A percentile compares a stretch with the other conserved stretches of the same genome.
Evolutionary conservation across 371 early-diverging fungal genomes (phyloP).

Genomic region (Syncephalastrum monosporum): DNA sequence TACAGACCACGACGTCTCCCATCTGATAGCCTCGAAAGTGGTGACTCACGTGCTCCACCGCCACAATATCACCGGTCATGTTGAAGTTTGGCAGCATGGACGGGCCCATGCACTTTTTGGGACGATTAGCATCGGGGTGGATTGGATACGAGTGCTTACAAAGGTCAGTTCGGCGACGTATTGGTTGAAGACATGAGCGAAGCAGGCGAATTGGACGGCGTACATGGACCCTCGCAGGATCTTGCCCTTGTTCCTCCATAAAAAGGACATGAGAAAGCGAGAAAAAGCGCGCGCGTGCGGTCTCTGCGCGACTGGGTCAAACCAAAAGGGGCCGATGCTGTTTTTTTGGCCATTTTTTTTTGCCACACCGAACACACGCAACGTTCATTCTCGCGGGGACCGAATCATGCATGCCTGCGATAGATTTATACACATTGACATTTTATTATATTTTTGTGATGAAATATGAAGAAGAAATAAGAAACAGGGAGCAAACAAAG

Average conservation of each 20-base stretch:
- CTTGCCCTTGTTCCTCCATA: slow-evolving; percentile 18
- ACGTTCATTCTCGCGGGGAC: too few relatives aligned
- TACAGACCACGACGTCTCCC: slow-evolving; percentile 78
- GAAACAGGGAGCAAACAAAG: too few relatives aligned
- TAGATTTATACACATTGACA: too few relatives aligned
- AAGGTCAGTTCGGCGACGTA: slow-evolving; percentile 69
- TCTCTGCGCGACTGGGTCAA: too few relatives aligned
- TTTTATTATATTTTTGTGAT: too few relatives aligned
- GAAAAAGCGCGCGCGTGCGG: too few relatives aligned
- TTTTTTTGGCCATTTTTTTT: too few relatives aligned
- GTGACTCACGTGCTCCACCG: slow-evolving; percentile 63
- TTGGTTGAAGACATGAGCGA: slow-evolving; percentile 61
- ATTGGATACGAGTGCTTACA: slow-evolving; percentile 37
- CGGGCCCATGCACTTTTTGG: slow-evolving; percentile 72
- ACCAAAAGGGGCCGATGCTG: too few relatives aligned
- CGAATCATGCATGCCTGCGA: too few relatives aligned
- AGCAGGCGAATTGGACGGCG: slow-evolving; percentile 55
- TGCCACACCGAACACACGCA: too few relatives aligned
- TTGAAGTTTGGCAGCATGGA: slow-evolving; percentile 86
- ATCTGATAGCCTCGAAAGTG: slow-evolving; percentile 49
- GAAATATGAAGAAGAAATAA: too few relatives aligned
- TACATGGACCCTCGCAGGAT: slow-evolving; percentile 24
- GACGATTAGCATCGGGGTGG: neutral
- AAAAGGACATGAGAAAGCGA: slow-evolving; percentile 5
- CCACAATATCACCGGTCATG: slow-evolving; percentile 66